phyloP scores from a whole-genome alignment of 371 early-diverging fungal genomes.

The Umbelopsis sp. region DNA sequence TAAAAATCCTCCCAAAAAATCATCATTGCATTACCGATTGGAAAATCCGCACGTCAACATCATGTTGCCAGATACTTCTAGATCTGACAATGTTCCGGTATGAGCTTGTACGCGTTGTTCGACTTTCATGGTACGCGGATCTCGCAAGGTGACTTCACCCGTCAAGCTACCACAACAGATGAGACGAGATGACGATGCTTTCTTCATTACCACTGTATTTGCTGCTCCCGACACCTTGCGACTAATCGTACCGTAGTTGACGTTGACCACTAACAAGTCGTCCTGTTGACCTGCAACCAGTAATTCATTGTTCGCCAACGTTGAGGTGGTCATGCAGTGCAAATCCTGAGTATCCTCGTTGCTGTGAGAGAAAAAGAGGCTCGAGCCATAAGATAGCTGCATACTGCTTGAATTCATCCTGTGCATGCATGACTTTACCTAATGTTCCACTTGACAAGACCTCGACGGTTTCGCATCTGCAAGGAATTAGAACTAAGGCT shows the following conservation, averaged over 20 bases:
- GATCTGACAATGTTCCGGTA: conserved; percentile 74
- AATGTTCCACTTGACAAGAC: conserved; percentile 72
- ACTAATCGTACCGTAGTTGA: conserved; percentile 68
- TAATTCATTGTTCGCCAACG: conserved; percentile 68
- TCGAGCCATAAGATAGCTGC: background rate
- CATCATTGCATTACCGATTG: conserved; percentile 41
- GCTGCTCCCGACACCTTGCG: conserved; percentile 46
- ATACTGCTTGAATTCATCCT: too few relatives aligned
- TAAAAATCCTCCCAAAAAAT: background rate
- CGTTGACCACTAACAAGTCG: conserved; percentile 66
- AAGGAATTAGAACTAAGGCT: conserved; percentile 69
- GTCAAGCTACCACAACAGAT: conserved; percentile 72
- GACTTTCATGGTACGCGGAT: conserved; percentile 69
- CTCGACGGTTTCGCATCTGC: conserved; percentile 70
- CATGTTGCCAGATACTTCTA: conserved; percentile 77
- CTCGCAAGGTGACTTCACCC: conserved; percentile 71
- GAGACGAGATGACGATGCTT: conserved; percentile 48
- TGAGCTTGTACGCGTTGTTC: conserved; percentile 79
- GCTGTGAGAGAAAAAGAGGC: conserved; percentile 28
- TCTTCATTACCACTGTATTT: conserved; percentile 72
- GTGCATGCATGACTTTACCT: conserved; percentile 39
- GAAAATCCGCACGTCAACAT: conserved; percentile 84
- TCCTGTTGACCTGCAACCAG: conserved; percentile 70
- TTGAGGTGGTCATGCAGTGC: conserved; percentile 69
- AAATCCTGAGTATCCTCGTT: conserved; percentile 62